phyloP scores from a whole-genome alignment of 352 stramenopile species.

The Globisporangium uncinulatum region DNA sequence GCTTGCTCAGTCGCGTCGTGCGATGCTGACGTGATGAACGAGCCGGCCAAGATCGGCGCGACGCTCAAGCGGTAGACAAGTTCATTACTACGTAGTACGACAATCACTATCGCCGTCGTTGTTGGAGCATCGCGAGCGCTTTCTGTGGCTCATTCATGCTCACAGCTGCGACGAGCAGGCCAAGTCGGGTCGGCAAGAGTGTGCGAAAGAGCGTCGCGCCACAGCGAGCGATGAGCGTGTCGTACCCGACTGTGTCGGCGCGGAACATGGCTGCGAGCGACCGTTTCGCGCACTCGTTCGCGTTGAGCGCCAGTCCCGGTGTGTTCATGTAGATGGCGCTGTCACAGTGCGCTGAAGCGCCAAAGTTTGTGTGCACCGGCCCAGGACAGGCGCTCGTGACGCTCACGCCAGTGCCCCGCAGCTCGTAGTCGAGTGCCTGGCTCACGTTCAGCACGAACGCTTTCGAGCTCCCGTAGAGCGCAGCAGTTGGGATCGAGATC shows the following conservation, averaged over 20 bases:
- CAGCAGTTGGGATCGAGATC: conserved; percentile 45
- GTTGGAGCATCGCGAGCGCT: conserved; percentile 4
- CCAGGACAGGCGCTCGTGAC: conserved; percentile 65
- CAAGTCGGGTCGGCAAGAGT: conserved; percentile 32
- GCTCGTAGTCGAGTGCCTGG: conserved; percentile 76
- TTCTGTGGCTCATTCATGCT: conserved; percentile 15
- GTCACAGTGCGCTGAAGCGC: conserved; percentile 28
- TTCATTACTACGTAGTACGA: background rate
- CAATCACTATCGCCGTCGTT: background rate
- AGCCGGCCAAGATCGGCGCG: conserved; percentile 7
- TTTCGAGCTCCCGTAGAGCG: conserved; percentile 76
- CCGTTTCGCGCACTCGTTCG: conserved; percentile 32
- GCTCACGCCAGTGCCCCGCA: conserved; percentile 48
- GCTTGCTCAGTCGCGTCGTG: conserved; percentile 21
- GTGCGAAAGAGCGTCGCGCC: conserved; percentile 25
- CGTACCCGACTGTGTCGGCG: conserved; percentile 37
- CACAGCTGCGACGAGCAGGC: conserved; percentile 35
- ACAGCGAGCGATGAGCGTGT: conserved; percentile 40
- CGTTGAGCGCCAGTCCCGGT: conserved; percentile 23
- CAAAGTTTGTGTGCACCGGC: conserved; percentile 65
- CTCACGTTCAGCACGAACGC: conserved; percentile 69
- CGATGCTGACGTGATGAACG: conserved; percentile 6
- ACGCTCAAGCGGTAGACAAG: background rate
- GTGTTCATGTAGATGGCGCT: conserved; percentile 48
- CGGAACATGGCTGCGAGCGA: conserved; percentile 49